phyloP scores from a whole-genome alignment of 2,329 filamentous ascomycete genomes.

The Canariomyces notabilis region DNA sequence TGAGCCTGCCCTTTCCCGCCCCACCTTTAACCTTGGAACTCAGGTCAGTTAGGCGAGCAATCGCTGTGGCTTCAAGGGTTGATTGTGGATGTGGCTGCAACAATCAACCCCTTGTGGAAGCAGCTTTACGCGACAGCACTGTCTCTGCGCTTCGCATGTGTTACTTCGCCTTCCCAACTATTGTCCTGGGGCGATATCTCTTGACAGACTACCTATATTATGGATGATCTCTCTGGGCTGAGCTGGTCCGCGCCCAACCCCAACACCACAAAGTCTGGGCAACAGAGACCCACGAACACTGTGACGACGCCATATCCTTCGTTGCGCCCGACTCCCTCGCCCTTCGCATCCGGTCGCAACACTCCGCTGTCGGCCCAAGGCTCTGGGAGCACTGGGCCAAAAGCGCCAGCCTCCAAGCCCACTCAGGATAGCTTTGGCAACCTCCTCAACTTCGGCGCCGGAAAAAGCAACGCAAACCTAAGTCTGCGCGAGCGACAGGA shows the following conservation, averaged over 20 bases:
- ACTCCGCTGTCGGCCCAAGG: constrained; percentile 51
- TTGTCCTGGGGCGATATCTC: not conserved
- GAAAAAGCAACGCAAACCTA: constrained; percentile 63
- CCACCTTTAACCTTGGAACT: no score
- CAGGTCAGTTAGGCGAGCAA: no score
- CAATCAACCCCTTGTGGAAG: no score
- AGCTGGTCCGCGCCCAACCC: constrained; percentile 48
- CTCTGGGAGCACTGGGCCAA: constrained; percentile 41
- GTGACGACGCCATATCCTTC: constrained; percentile 42
- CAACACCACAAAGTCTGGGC: constrained; percentile 33
- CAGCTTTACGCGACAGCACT: no score
- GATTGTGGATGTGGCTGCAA: no score
- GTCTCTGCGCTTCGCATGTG: not conserved
- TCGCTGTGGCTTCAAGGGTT: no score
- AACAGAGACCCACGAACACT: constrained; percentile 41
- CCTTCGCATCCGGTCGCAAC: constrained; percentile 50
- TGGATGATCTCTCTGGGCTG: constrained; percentile 59
- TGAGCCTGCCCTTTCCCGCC: no score
- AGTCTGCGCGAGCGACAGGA: constrained; percentile 74
- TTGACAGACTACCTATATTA: constrained; percentile 26
- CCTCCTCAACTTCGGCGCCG: constrained; percentile 59
- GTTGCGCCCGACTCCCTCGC: constrained; percentile 52
- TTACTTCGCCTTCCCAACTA: not conserved
- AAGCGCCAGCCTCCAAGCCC: constrained; percentile 42
- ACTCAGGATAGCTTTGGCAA: constrained; percentile 72